Evolutionary conservation across 106 monocot genomes (phyloP), one percentile per base, ranked within the genome.

Genomic region (Alisma plantagoaquatica): DNA sequence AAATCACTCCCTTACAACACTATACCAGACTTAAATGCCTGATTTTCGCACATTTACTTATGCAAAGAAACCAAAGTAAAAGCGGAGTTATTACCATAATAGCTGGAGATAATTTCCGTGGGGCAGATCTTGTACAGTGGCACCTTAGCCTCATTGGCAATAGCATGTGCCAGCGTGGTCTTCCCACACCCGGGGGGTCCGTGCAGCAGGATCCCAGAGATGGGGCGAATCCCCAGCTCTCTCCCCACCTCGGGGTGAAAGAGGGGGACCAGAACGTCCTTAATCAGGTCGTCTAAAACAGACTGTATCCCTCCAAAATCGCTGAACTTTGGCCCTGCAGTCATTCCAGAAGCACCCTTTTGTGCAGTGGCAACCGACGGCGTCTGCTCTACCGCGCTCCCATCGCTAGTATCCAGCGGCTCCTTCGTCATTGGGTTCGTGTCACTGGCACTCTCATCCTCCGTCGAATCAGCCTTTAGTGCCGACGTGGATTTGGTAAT

Each of bases 101-200:
- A 68, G 9, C 84, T 84, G 10, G 96, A 85, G 17, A 89, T 75
- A 19, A 89, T 44, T 45, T 98, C 96, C 4, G 89, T 64, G 21
- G 89, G 84, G 7, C 78, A 98, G 3, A 89, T 89, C 54, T 73
- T 78, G 38, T 98, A 89, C 45, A 98, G 89, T 0, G 89, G 81
- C 17, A 89, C 73, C 3, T 76, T 71, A 20, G 96, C 74, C 84
- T 98, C 89, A 66, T 84, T 98, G 0, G 96, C 96, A 63, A 98
- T 98, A 10, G 96, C 89, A 56, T 82, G 76, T 0, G 96, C 96
- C 32, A 98, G 78, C 60, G 60, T 85, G 2, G 96, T 98, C 66
- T 98, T 98, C 43, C 96, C 96, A 31, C 96, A 98, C 0, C 96
- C 96, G 1, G 96, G 89, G 15, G 89, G 96, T 0, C 96, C 96